These are phyloP conservation scores for Linum trigynum DNA, from an alignment of 345 rosid species.

Conservation along the genomic window DNA sequence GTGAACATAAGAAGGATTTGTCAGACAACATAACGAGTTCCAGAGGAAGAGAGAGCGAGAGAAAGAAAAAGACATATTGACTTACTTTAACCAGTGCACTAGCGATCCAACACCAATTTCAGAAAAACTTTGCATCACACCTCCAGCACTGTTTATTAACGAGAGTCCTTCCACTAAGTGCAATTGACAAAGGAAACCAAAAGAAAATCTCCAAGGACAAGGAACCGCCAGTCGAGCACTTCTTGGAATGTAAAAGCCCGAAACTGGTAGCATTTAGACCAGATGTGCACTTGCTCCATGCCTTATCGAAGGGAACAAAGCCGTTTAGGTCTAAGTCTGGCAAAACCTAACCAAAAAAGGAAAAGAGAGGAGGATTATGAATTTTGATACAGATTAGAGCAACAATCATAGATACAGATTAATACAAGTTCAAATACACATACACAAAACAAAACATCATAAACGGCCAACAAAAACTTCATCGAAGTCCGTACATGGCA, in stretches of 20 bases:
- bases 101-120: constrained; percentile 47
- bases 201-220: constrained; percentile 54
- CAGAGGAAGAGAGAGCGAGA: not conserved
- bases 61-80: not conserved
- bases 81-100: constrained; percentile 38
- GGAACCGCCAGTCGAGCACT: constrained; percentile 87
- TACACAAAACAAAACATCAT: too few species aligned
- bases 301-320: constrained; percentile 31
- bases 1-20: constrained; percentile 11
- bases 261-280: constrained; percentile 53
- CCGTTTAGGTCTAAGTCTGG: constrained; percentile 39
- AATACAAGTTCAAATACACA: too few species aligned
- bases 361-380: not conserved
- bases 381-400: not conserved
- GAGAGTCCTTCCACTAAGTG: constrained; percentile 52
- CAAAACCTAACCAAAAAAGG: constrained; percentile 17
- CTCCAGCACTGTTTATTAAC: constrained; percentile 35
- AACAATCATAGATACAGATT: too few species aligned
- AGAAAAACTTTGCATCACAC: constrained; percentile 49
- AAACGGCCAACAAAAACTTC: not conserved
- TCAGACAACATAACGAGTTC: constrained; percentile 2
- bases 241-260: constrained; percentile 62
- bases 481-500: not conserved
- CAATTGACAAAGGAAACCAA: constrained; percentile 79
- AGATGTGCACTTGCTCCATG: constrained; percentile 57